A percentile compares a stretch with the other conserved stretches of the same genome.
These are phyloP conservation scores for Malassezia dermatis DNA, from an alignment of 1,284 basidiomycete species.

Conservation along the genomic window DNA sequence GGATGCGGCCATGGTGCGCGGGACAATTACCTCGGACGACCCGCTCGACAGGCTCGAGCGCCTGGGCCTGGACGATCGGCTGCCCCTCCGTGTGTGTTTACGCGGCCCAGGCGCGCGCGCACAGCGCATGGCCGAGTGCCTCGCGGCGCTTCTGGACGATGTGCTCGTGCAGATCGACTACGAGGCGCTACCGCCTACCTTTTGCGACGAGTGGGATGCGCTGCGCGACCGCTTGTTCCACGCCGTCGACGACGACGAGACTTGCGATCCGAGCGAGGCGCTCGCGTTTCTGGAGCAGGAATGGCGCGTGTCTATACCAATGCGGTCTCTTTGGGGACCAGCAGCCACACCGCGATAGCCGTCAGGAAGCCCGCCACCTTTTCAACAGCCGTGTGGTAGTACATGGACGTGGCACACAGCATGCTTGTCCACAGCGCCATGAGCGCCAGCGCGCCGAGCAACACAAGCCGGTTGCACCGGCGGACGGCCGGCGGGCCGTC, in stretches of 20 bases:
- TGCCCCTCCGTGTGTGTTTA: not conserved
- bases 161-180: not conserved
- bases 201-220: slow-evolving; percentile 38
- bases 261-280: slow-evolving; percentile 4
- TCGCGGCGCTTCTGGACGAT: not conserved
- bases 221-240: slow-evolving; percentile 30
- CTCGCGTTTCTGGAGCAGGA: slow-evolving; percentile 1
- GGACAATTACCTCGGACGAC: slow-evolving; percentile 17
- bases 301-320: slow-evolving; percentile 7
- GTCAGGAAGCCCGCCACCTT: slow-evolving; percentile 65
- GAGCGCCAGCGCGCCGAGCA: slow-evolving; percentile 51
- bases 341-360: slow-evolving; percentile 28
- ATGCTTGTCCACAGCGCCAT: slow-evolving; percentile 66
- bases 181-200: not conserved
- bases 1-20: slow-evolving; percentile 26
- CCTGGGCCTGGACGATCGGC: not conserved
- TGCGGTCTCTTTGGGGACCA: slow-evolving; percentile 25
- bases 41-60: slow-evolving; percentile 1
- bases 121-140: not conserved
- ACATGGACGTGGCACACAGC: slow-evolving; percentile 68
- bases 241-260: slow-evolving; percentile 12
- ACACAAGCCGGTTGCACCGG: slow-evolving; percentile 13
- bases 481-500: not conserved
- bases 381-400: slow-evolving; percentile 79
- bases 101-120: slow-evolving; percentile 1